These are phyloP conservation scores for Lodderomyces oxycetoniae DNA, from an alignment of 1,139 yeast species.

Conservation along the genomic window DNA sequence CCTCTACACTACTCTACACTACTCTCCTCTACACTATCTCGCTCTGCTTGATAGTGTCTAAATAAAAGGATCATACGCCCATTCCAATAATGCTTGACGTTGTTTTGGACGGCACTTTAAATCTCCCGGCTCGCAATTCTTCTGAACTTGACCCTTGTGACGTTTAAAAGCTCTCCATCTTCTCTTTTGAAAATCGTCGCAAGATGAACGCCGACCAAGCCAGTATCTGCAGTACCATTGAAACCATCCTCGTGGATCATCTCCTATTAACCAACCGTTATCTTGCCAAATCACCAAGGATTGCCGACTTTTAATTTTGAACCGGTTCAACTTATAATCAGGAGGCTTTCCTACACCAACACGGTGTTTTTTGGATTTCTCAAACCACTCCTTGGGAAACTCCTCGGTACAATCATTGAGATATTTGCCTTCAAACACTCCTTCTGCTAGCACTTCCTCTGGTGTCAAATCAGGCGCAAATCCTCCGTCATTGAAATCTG, in stretches of 20 bases:
- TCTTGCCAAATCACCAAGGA: slow-evolving; percentile 5
- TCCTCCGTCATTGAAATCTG: slow-evolving; percentile 4
- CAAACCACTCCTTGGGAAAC: slow-evolving; percentile 8
- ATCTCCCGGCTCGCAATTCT: slow-evolving; percentile 5
- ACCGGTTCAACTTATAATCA: slow-evolving; percentile 5
- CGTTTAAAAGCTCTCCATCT: slow-evolving; percentile 8
- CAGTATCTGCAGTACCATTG: slow-evolving; percentile 8
- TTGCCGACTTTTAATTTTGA: slow-evolving; percentile 6
- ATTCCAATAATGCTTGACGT: slow-evolving; percentile 7
- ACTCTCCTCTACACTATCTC: too few species aligned
- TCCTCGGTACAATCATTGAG: slow-evolving; percentile 6
- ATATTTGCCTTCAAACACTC: slow-evolving; percentile 7
- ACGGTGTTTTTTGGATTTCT: slow-evolving; percentile 4
- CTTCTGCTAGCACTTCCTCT: slow-evolving; percentile 4
- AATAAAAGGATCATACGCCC: slow-evolving; percentile 7
- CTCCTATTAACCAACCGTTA: slow-evolving; percentile 6
- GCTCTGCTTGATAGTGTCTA: too few species aligned
- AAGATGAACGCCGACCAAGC: slow-evolving; percentile 5
- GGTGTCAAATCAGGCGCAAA: slow-evolving; percentile 5
- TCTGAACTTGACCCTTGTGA: slow-evolving; percentile 6
- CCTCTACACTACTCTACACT: too few species aligned
- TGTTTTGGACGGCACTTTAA: slow-evolving; percentile 7
- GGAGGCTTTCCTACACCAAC: slow-evolving; percentile 3
- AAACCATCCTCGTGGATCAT: slow-evolving; percentile 8
- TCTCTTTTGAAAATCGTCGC: slow-evolving; percentile 6